Base-by-base conservation (phyloP, 164 flowering plant species). In the Liriodendron chinense region DNA sequence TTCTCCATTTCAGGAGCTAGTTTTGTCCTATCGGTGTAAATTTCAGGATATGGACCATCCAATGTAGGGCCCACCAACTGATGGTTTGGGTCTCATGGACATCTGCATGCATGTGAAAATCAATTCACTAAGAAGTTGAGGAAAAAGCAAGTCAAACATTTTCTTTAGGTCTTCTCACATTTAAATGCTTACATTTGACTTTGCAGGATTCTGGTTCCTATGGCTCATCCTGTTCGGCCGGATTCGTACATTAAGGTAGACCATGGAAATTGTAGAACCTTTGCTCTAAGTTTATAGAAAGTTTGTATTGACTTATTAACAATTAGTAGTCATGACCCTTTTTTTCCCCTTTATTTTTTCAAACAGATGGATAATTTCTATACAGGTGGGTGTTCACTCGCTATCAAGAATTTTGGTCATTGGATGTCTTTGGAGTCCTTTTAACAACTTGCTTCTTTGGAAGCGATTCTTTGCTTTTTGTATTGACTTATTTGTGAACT, bases 201-300 rank as follows among this genome's bases (percentile, higher is more conserved):
- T 75, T 83, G 69, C 79, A 96, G 98, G 99, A 96, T 89, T 89
- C 97, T 80, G 98, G 99, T 85, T n/a, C 98, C 98, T 20, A 96
- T 96, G 98, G 97, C 98, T 85, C 99, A 96, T 85, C 99, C 99
- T 76, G 94, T 96, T 14, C 85, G 98, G 47, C 99, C 99, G 70
- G 98, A 96, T 82, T 96, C 99, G 57, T 96, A 96, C 77, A 94
- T 96, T 67, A 96, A 96, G 98, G 99, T 91, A 64, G 48, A 74
- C 48, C 47, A 47, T 50, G n/a, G 22, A 34, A 34, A 34, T 13
- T 47, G 18, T 69, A 18, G 21, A 69, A 28, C 10, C 23, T 69
- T 47, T 47, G 22, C 13, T 69, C 22, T 21, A 3, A 23, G 9
- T 69, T 20, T 21, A 47, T 21, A 24, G 12, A 16, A 48, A 47